Evolutionary conservation across 768 basidiomycete species (phyloP), one percentile per base, ranked within the genome.

Genomic region (Phanerochaete carnosa): DNA sequence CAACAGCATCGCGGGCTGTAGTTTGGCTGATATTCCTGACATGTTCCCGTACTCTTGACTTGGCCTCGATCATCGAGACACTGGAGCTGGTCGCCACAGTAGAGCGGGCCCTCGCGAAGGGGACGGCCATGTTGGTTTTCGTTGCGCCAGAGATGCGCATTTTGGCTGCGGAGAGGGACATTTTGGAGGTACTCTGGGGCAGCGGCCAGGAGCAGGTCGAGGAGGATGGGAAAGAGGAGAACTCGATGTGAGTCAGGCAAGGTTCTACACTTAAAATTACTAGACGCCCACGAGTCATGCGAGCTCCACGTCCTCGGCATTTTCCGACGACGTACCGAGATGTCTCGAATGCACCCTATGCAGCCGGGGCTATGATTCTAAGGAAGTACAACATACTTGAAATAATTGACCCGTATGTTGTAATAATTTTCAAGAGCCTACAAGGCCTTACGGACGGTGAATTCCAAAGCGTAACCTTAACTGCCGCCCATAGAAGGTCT

Each of bases 1-100:
- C 80, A 30, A 79, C 77, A 57, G 90, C 91, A 61, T 81, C 79
- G 61, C 79, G 77, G 22, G 77, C 70, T 6, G 88, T 83, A 13
- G 88, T 82, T 62, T 86, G 85, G 71, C 89, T 90, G 70, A 94
- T 83, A 68, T 83, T 79, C 66, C 93, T 78, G 9, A 86, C 88
- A 75, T 89, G 87, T 67, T 92, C 90, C 67, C 83, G 78, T 55
- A 94, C 88, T 74, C 91, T 85, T 53, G 84, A 83, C 77, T 90
- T 92, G 45, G 92, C 92, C 46, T 94, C 92, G 59, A 89, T 70
- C 70, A 90, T 88, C 15, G 86, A 84, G 49, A 76, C 64, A 30
- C 68, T 73, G 45, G 69, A 19, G 52, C 62, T 55, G 25, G 77
- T 64, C 11, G 80, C 76, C 54, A 75, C 74, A 8, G 85, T 84